Base-by-base conservation (phyloP, 306 rosid species). In the Ammopiptanthus mongolicus region DNA sequence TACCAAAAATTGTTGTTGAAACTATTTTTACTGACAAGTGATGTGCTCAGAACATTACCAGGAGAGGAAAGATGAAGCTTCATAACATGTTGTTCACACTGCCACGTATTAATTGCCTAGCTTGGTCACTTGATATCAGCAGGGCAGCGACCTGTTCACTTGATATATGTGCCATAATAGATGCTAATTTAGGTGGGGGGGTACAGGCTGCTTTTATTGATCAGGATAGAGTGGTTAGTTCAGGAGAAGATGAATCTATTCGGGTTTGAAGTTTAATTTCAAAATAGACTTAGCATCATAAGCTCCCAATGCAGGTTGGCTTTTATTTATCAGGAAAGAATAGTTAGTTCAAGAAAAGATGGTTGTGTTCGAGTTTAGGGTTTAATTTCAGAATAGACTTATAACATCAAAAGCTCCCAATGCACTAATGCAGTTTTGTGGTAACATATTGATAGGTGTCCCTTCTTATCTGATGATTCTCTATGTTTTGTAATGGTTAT, bases 341-440 rank as follows among this genome's bases (percentile, higher is more conserved):
- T 92, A 68, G 91, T 83, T 57, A 92, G 99, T 88, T 95, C 99
- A 10, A 98, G 99, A 9, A 98, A 95, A 84, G 99, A 95, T 80
- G 89, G 91, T 2, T 95, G 92, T 59, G 81, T 95, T 79, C 99
- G 98, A 74, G 87, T 92, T 63, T 95, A 98, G 99, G 87, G 18
- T 60, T 78, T 90, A 73, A 68, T 65, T 64, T 78, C 83, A 8
- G 88, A 84, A 9, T 81, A 78, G 81, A 68, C 52, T 0, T n/a
- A n/a, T 29, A 3, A 53, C 74, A 36, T 77, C 83, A 61, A 75
- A 52, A 57, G 47, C 78, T 80, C 21, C 80, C 31, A 71, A 67
- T 39, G 59, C 78, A 36, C n/a, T 62, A 31, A 28, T 74, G 80
- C 78, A 62, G 65, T 71, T 68, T 69, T 61, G 52, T 10, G 53